Conservation (phyloP, 1,284 basidiomycete species). For the Earliella scabrosa region DNA sequence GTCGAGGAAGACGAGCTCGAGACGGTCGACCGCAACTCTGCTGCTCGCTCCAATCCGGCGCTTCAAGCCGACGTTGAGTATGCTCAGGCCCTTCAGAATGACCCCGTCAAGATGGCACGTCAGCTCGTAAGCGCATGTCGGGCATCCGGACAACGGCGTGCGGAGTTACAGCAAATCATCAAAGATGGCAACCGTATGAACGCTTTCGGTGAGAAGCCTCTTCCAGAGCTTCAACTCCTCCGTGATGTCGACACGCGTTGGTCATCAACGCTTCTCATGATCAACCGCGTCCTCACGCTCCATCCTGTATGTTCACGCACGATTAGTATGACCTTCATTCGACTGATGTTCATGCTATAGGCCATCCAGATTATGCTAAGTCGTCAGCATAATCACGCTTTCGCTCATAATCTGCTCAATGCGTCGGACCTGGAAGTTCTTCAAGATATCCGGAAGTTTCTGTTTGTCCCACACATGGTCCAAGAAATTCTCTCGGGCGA, state of each 20-base stretch:
- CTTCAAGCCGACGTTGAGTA: constrained; percentile 19
- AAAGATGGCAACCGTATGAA: constrained; percentile 20
- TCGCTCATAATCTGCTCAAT: constrained; percentile 1
- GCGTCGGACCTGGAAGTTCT: constrained; percentile 8
- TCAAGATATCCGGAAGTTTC: constrained; percentile 12
- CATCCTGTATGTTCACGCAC: constrained; percentile 24
- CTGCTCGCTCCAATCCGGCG: background rate
- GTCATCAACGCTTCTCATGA: constrained; percentile 38
- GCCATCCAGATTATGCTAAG: background rate
- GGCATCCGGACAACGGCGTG: constrained; percentile 31
- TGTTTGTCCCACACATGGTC: constrained; percentile 26
- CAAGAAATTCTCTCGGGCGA: constrained; percentile 34
- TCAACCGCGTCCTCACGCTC: constrained; percentile 33
- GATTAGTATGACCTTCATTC: background rate
- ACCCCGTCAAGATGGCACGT: constrained; percentile 28
- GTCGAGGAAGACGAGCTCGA: background rate
- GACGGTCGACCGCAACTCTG: background rate
- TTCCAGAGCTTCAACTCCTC: constrained; percentile 25
- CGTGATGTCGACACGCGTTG: constrained; percentile 34
- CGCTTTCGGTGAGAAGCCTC: background rate
- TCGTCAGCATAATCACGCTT: background rate
- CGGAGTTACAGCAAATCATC: constrained; percentile 26
- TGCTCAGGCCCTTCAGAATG: constrained; percentile 20
- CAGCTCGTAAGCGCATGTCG: constrained; percentile 28
- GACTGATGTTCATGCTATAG: background rate